phyloP scores from a whole-genome alignment of 2,329 filamentous ascomycete species.

The Neodidymelliopsis sp. region DNA sequence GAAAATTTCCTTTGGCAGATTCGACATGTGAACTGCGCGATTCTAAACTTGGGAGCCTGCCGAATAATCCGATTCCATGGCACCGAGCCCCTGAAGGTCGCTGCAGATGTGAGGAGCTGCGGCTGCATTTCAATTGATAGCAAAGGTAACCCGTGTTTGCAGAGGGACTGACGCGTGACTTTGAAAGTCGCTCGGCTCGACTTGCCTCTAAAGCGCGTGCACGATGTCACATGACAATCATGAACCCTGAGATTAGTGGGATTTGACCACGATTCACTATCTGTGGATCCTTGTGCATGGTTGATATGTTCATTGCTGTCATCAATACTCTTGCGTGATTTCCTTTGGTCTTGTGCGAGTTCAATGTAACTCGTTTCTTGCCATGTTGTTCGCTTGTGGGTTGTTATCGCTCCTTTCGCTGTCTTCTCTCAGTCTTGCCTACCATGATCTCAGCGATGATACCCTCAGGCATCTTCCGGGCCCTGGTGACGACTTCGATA shows the following conservation, averaged over 20 bases:
- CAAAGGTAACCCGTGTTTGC: neutral
- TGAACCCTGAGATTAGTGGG: conserved; percentile 9
- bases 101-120: conserved; percentile 29
- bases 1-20: conserved; percentile 44
- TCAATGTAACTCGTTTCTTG: conserved; percentile 24
- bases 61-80: conserved; percentile 11
- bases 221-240: conserved; percentile 7
- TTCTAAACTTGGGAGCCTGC: conserved; percentile 6
- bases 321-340: conserved; percentile 9
- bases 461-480: conserved; percentile 75
- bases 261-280: conserved; percentile 33
- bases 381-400: conserved; percentile 28
- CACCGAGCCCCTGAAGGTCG: conserved; percentile 28
- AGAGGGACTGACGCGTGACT: conserved; percentile 15
- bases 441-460: conserved; percentile 73
- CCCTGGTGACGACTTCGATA: conserved; percentile 79
- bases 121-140: conserved; percentile 37
- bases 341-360: neutral
- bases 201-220: conserved; percentile 28
- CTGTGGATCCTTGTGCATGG: neutral
- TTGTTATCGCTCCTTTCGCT: conserved; percentile 35
- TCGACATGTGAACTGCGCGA: conserved; percentile 33
- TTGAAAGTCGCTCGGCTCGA: conserved; percentile 31
- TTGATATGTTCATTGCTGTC: conserved; percentile 21
- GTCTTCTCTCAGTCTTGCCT: conserved; percentile 53